Percentiles rank a stretch among this genome's conserved stretches.
Conservation (phyloP, 1,284 basidiomycete genomes). For the Irpex sp. region DNA sequence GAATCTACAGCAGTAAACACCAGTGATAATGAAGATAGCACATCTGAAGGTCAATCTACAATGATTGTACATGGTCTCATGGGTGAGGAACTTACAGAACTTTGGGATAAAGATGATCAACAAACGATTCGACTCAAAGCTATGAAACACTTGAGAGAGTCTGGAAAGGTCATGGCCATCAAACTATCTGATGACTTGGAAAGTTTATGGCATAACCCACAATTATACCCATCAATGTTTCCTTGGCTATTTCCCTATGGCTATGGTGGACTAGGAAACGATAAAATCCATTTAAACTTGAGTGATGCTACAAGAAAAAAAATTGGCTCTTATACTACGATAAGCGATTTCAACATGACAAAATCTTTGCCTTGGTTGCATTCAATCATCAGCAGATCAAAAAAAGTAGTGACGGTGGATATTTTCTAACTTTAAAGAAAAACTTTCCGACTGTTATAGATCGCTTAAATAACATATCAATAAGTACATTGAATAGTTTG, state of each 20-base stretch:
- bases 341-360: slow-evolving; percentile 44
- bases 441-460: slow-evolving; percentile 35
- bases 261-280: slow-evolving; percentile 28
- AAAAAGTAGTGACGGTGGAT: slow-evolving; percentile 30
- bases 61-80: slow-evolving; percentile 45
- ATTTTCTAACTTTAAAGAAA: slow-evolving; percentile 32
- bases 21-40: slow-evolving; percentile 38
- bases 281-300: slow-evolving; percentile 1
- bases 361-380: slow-evolving; percentile 41
- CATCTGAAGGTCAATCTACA: slow-evolving; percentile 36
- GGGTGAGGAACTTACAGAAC: slow-evolving; percentile 26
- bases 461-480: slow-evolving; percentile 33
- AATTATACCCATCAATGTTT: slow-evolving; percentile 36
- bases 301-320: slow-evolving; percentile 25
- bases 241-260: slow-evolving; percentile 39
- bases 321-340: slow-evolving; percentile 45
- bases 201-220: slow-evolving; percentile 32
- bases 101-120: slow-evolving; percentile 6
- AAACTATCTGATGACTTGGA: slow-evolving; percentile 23
- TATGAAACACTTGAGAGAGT: slow-evolving; percentile 25
- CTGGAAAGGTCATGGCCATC: slow-evolving; percentile 25
- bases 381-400: slow-evolving; percentile 50
- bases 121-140: slow-evolving; percentile 20
- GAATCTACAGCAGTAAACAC: slow-evolving; percentile 34
- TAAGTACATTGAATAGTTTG: slow-evolving; percentile 28